A percentile compares a stretch with the other conserved stretches of the same genome.
These are phyloP conservation scores for Vishniacozyma victoriae DNA, from an alignment of 768 basidiomycete genomes.

Conservation along the genomic window DNA sequence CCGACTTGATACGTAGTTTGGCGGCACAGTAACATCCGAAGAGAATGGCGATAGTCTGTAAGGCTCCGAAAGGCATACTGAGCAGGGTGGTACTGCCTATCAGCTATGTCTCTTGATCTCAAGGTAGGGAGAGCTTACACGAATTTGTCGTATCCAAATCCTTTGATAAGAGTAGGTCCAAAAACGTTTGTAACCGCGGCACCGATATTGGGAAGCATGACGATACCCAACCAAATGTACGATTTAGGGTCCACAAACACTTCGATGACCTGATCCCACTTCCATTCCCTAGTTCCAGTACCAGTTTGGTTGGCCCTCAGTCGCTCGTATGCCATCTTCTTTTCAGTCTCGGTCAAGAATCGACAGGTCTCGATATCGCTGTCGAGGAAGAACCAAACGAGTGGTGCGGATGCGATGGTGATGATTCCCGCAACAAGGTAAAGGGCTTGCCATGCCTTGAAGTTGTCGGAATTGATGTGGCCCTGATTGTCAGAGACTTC, in stretches of 20 bases:
- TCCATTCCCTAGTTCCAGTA: conserved; percentile 25
- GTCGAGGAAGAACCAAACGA: conserved; percentile 15
- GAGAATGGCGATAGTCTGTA: conserved; percentile 47
- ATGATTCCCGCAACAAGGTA: conserved; percentile 23
- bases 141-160: conserved; percentile 23
- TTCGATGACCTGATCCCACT: conserved; percentile 26
- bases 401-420: conserved; percentile 16
- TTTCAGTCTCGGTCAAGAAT: conserved; percentile 21
- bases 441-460: conserved; percentile 26
- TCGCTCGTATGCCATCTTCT: conserved; percentile 24
- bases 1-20: conserved; percentile 25
- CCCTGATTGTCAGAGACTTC: conserved; percentile 7
- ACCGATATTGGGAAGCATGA: conserved; percentile 12
- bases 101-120: conserved; percentile 1
- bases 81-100: conserved; percentile 51
- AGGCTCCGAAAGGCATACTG: conserved; percentile 52
- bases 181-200: conserved; percentile 20
- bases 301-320: conserved; percentile 33
- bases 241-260: conserved; percentile 23
- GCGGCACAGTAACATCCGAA: conserved; percentile 28
- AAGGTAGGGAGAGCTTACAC: conserved; percentile 6
- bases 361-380: conserved; percentile 14
- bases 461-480: conserved; percentile 15
- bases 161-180: conserved; percentile 26
- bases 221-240: conserved; percentile 13